phyloP scores from a whole-genome alignment of 768 basidiomycete genomes.

The Rhizopogon vulgaris region DNA sequence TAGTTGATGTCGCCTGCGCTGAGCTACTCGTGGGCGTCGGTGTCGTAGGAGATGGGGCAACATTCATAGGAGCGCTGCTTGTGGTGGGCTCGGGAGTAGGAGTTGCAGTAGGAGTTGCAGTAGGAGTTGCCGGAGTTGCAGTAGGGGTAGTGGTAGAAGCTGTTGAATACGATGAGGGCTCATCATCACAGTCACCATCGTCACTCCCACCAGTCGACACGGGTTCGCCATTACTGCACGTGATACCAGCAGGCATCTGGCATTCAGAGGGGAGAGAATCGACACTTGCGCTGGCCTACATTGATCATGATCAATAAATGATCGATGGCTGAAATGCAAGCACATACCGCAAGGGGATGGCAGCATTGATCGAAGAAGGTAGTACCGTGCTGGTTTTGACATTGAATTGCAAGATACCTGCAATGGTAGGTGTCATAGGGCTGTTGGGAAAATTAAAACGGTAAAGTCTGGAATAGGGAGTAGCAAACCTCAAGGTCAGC shows the following conservation, averaged over 20 bases:
- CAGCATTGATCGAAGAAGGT: conserved; percentile 65
- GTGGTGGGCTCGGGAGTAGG: conserved; percentile 8
- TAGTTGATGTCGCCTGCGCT: background rate
- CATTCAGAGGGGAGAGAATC: conserved; percentile 47
- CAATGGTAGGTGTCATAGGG: conserved; percentile 50
- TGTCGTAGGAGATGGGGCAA: background rate
- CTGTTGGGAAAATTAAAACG: conserved; percentile 23
- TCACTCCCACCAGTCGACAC: conserved; percentile 18
- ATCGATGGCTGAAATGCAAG: background rate
- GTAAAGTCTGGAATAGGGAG: conserved; percentile 1
- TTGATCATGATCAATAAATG: background rate
- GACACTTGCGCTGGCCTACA: conserved; percentile 46
- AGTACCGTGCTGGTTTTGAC: conserved; percentile 41
- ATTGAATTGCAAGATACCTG: conserved; percentile 55
- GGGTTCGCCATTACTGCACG: conserved; percentile 11
- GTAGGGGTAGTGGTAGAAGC: background rate
- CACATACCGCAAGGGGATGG: conserved; percentile 55
- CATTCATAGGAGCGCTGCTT: background rate
- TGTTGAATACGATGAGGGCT: conserved; percentile 14
- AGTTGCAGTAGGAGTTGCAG: background rate
- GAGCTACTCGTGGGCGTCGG: background rate
- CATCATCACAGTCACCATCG: conserved; percentile 30
- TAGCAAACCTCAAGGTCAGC: conserved; percentile 38
- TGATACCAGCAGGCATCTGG: conserved; percentile 31
- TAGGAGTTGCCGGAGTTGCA: background rate